Base-by-base conservation (phyloP, 192 early-diverging fungal genomes). In the Endogone sp. region DNA sequence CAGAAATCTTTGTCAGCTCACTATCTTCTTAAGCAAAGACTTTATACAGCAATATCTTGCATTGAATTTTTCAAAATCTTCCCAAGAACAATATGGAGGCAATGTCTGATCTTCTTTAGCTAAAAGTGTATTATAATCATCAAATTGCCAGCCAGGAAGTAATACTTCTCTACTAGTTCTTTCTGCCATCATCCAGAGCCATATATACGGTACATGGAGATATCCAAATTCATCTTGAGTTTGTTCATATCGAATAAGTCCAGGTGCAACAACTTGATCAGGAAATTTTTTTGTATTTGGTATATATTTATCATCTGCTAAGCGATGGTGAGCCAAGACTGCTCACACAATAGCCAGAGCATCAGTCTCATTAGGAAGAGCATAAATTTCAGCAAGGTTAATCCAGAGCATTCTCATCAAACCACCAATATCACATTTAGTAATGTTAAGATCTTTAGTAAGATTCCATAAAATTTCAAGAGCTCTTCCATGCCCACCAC, bases 401-500 rank as follows among this genome's bases (percentile, higher is more conserved):
- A 13, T 24, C 37, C 49, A 56, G 11, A 72, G 59, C 37, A 26
- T 56, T n/a, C 60, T 26, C 75, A 77, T 72, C 22, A 69, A 30
- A 32, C 37, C 27, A 29, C 68, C 62, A 20, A 77, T 56, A 31
- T 69, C 72, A 31, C 16, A 60, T 64, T 68, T 57, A 26, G 57
- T 28, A 28, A 70, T 27, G 23, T 57, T 44, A 29, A 54, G 3
- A 3, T 30, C 28, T 29, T 2, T 13, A 31, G 68, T 3, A 28
- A 64, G 37, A 16, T 64, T 21, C 70, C 60, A 58, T 20, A 76
- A 55, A 59, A 63, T 56, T 64, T 77, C 71, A 20, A 77, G 70
- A 30, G 67, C 75, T 54, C 71, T 71, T 61, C 71, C 70, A 72
- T 77, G 75, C 61, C 75, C 75, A 60, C 75, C 71, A 72, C 75